phyloP scores from a whole-genome alignment of 1,284 basidiomycete species.

The Ustilago xerochloae region DNA sequence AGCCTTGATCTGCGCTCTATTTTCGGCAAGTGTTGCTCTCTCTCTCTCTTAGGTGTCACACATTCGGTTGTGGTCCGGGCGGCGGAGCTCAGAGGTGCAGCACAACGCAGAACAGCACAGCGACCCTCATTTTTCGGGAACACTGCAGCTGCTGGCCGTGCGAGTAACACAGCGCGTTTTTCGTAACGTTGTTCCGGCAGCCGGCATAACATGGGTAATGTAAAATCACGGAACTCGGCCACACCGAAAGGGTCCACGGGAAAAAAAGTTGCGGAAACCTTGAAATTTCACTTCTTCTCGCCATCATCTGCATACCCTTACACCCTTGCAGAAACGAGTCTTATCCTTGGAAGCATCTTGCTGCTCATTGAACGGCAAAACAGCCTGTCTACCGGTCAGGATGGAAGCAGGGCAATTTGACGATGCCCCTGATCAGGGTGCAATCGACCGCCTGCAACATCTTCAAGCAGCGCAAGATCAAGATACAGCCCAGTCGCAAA shows the following conservation, averaged over 20 bases:
- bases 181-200: neutral
- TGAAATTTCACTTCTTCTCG: neutral
- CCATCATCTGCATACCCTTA: neutral
- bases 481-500: constrained; percentile 25
- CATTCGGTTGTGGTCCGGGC: constrained; percentile 1
- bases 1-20: neutral
- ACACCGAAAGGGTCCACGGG: constrained; percentile 22
- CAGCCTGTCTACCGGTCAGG: too few species aligned
- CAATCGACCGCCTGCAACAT: neutral
- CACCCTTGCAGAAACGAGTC: neutral
- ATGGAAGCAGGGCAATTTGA: constrained; percentile 50
- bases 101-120: too few species aligned
- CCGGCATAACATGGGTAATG: too few species aligned
- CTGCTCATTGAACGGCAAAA: too few species aligned
- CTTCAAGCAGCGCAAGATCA: constrained; percentile 23
- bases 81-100: constrained; percentile 18
- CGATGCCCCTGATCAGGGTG: constrained; percentile 29
- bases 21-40: neutral
- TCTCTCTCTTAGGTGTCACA: neutral
- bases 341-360: too few species aligned
- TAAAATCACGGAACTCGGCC: constrained; percentile 17
- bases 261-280: neutral
- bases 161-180: neutral
- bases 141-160: neutral
- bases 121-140: neutral